phyloP scores from a whole-genome alignment of 331 rosid genomes.

The Pyrus hybrid region DNA sequence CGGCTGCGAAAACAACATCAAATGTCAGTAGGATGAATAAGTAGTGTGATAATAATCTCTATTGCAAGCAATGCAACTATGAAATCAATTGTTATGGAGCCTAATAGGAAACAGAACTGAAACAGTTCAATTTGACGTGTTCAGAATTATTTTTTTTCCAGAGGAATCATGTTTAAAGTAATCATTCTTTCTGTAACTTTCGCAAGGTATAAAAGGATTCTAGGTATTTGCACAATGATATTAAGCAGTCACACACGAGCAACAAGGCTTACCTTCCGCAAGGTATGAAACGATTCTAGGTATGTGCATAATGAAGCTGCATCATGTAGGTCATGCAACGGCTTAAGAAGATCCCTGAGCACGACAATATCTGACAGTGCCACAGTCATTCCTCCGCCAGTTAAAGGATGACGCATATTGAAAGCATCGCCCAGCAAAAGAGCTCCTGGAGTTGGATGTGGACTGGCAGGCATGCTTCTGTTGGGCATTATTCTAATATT shows the following conservation, averaged over 20 bases:
- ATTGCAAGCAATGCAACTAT: neutral
- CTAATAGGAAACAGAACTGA: neutral
- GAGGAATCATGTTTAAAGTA: no score
- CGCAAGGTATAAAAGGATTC: neutral
- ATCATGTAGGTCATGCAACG: constrained; percentile 30
- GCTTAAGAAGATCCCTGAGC: constrained; percentile 43
- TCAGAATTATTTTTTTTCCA: no score
- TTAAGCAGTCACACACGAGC: neutral
- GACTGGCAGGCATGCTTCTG: constrained; percentile 55
- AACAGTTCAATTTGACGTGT: neutral
- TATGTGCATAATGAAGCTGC: constrained; percentile 36
- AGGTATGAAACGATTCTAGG: constrained; percentile 49
- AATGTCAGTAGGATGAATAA: neutral
- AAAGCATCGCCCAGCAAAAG: constrained; percentile 60
- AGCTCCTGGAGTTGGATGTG: constrained; percentile 58
- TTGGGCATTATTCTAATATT: constrained; percentile 61
- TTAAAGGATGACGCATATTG: constrained; percentile 68
- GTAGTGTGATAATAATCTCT: neutral
- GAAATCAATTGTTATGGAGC: neutral
- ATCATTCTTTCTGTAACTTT: no score
- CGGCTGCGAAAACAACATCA: constrained; percentile 26
- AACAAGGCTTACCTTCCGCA: constrained; percentile 35
- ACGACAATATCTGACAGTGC: constrained; percentile 50
- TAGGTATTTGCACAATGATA: neutral
- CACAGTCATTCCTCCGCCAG: constrained; percentile 69